Percentiles rank a stretch among this genome's conserved stretches.
These are phyloP conservation scores for Ettlia oleoabundans DNA, from an alignment of 139 green algal species.

Conservation along the genomic window DNA sequence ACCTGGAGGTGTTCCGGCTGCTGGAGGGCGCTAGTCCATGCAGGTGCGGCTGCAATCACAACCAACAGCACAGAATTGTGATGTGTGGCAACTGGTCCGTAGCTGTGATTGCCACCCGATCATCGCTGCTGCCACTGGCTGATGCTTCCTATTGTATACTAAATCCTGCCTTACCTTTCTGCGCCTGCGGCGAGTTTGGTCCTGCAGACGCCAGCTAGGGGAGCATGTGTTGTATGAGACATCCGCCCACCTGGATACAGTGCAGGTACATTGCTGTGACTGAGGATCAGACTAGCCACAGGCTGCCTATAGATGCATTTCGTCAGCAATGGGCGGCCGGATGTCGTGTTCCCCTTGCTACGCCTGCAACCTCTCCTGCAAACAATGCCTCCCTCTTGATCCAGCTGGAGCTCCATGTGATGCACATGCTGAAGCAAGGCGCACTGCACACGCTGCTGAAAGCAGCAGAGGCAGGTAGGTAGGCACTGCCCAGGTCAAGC, in stretches of 20 bases:
- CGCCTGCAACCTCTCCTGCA: no score
- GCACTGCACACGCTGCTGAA: constrained; percentile 39
- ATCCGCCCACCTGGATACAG: not conserved
- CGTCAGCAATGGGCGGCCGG: no score
- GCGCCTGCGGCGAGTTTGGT: no score
- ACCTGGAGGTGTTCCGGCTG: constrained; percentile 23
- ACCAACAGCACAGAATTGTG: no score
- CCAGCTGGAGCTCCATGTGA: constrained; percentile 43
- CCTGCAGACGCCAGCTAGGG: constrained; percentile 33
- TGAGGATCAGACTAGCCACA: not conserved
- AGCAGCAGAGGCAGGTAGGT: not conserved
- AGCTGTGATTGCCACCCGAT: no score
- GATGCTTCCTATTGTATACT: no score
- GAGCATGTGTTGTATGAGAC: constrained; percentile 28
- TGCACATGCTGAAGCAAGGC: constrained; percentile 26
- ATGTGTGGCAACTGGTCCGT: not conserved
- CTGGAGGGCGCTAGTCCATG: constrained; percentile 17
- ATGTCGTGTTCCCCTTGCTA: no score
- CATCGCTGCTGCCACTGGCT: no score
- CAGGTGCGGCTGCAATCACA: not conserved
- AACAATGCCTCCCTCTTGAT: no score
- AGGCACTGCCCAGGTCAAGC: not conserved
- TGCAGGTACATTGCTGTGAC: not conserved
- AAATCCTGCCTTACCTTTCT: no score
- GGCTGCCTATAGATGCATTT: no score